Percentiles rank a stretch among this genome's conserved stretches.
These are phyloP conservation scores for Pneumocystis oryctolagi DNA, from an alignment of 1,139 yeast species.

Conservation along the genomic window DNA sequence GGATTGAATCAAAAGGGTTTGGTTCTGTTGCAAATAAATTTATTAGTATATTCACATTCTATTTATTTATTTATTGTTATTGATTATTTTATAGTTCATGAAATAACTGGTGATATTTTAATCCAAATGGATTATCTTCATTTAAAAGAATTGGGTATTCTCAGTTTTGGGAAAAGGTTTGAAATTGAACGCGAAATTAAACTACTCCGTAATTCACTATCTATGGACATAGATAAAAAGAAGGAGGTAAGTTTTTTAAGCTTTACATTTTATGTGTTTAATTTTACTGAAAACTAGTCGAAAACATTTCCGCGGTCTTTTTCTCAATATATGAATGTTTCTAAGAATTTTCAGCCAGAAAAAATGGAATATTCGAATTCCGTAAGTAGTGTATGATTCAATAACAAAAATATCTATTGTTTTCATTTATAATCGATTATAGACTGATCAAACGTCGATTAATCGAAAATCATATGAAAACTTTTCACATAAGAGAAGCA, in stretches of 20 bases:
- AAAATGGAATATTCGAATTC: neutral
- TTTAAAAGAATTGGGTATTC: slow-evolving; percentile 78
- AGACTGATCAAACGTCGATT: neutral
- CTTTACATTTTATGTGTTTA: neutral
- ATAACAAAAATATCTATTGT: neutral
- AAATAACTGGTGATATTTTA: slow-evolving; percentile 72
- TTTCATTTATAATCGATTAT: neutral
- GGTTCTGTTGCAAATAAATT: slow-evolving; percentile 53
- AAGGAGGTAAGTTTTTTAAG: neutral
- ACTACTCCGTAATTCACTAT: slow-evolving; percentile 28
- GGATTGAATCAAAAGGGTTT: slow-evolving; percentile 60
- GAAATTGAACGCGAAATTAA: slow-evolving; percentile 84
- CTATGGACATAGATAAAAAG: neutral
- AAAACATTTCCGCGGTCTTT: neutral
- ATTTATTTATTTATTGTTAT: neutral
- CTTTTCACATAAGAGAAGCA: neutral
- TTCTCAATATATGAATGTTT: neutral
- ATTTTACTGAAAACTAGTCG: neutral
- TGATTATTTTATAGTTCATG: slow-evolving; percentile 53
- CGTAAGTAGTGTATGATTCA: neutral
- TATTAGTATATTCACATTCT: neutral
- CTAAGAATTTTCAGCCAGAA: neutral
- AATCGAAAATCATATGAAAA: neutral
- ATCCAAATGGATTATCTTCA: slow-evolving; percentile 74
- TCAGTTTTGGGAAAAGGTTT: slow-evolving; percentile 87